Evolutionary conservation across 2,329 filamentous ascomycete species (phyloP).

Genomic region (Diaporthe batatas): DNA sequence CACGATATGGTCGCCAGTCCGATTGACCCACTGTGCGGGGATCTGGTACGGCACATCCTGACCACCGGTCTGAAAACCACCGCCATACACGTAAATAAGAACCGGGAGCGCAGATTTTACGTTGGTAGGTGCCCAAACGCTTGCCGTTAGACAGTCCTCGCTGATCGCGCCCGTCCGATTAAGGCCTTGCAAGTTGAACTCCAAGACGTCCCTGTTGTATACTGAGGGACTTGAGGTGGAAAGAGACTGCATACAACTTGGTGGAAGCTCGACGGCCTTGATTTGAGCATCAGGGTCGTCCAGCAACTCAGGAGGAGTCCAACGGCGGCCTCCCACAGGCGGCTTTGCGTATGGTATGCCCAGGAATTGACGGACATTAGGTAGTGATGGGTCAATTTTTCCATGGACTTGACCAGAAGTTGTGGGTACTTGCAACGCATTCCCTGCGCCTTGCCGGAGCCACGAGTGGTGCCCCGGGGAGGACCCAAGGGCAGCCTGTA

Average conservation of each 20-base stretch:
- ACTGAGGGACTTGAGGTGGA: conserved; percentile 20
- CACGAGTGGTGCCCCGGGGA: background rate
- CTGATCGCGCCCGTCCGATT: conserved; percentile 8
- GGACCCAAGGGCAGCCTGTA: background rate
- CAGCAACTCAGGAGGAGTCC: conserved; percentile 32
- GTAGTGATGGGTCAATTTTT: conserved; percentile 15
- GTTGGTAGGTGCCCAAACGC: conserved; percentile 58
- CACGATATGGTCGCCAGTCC: conserved; percentile 54
- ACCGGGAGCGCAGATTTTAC: conserved; percentile 45
- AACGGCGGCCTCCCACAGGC: conserved; percentile 31
- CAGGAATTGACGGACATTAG: conserved; percentile 26
- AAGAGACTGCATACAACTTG: conserved; percentile 19
- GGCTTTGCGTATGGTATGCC: conserved; percentile 37
- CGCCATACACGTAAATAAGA: conserved; percentile 37
- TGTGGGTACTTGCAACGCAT: background rate
- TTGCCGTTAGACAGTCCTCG: conserved; percentile 58
- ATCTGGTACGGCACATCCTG: conserved; percentile 56
- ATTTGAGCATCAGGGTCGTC: conserved; percentile 8
- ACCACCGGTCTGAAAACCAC: conserved; percentile 47
- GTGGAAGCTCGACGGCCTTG: conserved; percentile 18
- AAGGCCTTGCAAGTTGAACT: conserved; percentile 16
- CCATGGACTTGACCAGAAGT: background rate
- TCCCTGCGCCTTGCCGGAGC: background rate
- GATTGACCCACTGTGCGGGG: conserved; percentile 55
- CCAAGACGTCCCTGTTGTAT: conserved; percentile 11